These are phyloP conservation scores for Euphorbia tirucalli DNA, from an alignment of 345 rosid genomes.

Conservation along the genomic window DNA sequence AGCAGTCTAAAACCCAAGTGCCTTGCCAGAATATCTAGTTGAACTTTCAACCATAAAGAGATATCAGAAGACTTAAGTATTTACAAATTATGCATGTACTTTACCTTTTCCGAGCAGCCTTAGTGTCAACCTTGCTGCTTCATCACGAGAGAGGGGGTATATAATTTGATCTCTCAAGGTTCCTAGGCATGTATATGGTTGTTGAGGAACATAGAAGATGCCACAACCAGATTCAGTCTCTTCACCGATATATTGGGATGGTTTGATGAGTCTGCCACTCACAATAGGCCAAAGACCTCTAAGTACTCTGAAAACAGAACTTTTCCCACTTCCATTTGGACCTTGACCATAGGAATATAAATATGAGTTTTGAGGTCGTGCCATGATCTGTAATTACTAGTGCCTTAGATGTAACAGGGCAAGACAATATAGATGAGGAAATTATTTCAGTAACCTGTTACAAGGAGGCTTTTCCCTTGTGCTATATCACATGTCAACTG, in stretches of 20 bases:
- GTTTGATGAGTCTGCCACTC: slow-evolving; percentile 75
- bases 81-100: slow-evolving; percentile 14
- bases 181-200: slow-evolving; percentile 95
- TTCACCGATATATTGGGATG: slow-evolving; percentile 50
- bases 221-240: slow-evolving; percentile 60
- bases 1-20: not conserved
- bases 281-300: slow-evolving; percentile 93
- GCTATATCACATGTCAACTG: slow-evolving; percentile 72
- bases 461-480: slow-evolving; percentile 84
- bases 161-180: slow-evolving; percentile 97
- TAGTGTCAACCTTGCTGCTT: slow-evolving; percentile 57
- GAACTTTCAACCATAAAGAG: not conserved
- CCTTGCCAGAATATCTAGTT: not conserved
- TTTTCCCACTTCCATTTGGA: slow-evolving; percentile 97
- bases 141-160: slow-evolving; percentile 87
- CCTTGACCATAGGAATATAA: slow-evolving; percentile 43
- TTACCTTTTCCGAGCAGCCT: slow-evolving; percentile 60
- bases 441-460: slow-evolving; percentile 71
- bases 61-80: slow-evolving; percentile 1
- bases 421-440: not conserved
- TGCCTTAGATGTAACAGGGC: not conserved
- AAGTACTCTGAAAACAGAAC: slow-evolving; percentile 93
- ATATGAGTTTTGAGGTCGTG: slow-evolving; percentile 29
- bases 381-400: slow-evolving; percentile 7
- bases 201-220: slow-evolving; percentile 88